These are phyloP conservation scores for Candida broadrunensis DNA, from an alignment of 805 yeast genomes.

Conservation along the genomic window DNA sequence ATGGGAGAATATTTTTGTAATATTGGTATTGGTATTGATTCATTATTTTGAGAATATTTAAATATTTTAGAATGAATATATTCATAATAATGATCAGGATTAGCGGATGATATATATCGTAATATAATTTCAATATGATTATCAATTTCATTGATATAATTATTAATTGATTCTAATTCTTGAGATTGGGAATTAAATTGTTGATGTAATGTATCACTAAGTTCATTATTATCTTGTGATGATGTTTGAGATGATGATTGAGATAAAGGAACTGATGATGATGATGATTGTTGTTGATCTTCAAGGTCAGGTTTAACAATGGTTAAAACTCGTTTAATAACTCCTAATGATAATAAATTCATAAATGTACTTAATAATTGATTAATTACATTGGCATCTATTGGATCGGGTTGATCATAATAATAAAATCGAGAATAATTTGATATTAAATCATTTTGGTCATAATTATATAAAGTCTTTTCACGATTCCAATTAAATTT, in stretches of 20 bases:
- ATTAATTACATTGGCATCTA: conserved; percentile 14
- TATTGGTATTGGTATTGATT: conserved; percentile 21
- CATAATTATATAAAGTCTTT: conserved; percentile 6
- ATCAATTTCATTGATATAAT: conserved; percentile 28
- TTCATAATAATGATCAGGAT: conserved; percentile 28
- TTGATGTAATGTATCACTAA: background rate
- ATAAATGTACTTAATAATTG: conserved; percentile 27
- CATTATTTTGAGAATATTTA: conserved; percentile 18
- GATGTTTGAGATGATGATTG: background rate
- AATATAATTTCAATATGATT: conserved; percentile 25
- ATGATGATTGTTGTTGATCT: background rate
- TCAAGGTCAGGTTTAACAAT: conserved; percentile 14
- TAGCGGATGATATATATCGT: conserved; percentile 34
- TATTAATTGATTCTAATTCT: conserved; percentile 2
- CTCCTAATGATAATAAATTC: conserved; percentile 26
- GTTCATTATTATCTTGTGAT: background rate
- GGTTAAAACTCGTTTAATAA: conserved; percentile 24
- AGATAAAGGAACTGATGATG: background rate
- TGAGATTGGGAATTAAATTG: background rate
- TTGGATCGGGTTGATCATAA: conserved; percentile 25
- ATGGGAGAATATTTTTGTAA: conserved; percentile 33
- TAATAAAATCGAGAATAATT: conserved; percentile 26
- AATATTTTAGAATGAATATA: conserved; percentile 25
- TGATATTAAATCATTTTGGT: conserved; percentile 10
- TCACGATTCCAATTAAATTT: conserved; percentile 27